Evolutionary conservation across 2,329 filamentous ascomycete genomes (phyloP), one percentile per base, ranked within the genome.

Genomic region (Curvularia eragrostidis): DNA sequence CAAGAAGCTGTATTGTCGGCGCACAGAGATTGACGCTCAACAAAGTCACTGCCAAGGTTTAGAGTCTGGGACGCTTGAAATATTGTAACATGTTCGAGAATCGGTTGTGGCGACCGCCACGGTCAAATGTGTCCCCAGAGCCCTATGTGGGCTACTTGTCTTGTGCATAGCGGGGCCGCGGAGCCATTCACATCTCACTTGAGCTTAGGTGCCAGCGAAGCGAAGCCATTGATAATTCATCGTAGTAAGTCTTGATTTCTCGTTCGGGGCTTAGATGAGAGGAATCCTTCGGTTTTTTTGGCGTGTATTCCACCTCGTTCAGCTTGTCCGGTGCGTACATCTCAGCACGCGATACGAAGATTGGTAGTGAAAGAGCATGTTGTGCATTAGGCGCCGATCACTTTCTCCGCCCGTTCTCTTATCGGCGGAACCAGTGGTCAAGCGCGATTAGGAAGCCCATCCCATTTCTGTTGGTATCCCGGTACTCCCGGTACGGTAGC

Each of bases 271-370:
- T 24, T 26, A 26, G 28, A 18, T 26, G 24, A 26, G 26, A 23
- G n/a, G n/a, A 50, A 41, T 3, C 23, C 28, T n/a, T 36, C 13
- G 26, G 19, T 12, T 23, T 26, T 28, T 32, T 1, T 15, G 6
- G 52, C 28, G 56, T 50, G 46, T 18, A 24, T 21, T 54, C 54
- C 13, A n/a, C 49, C 39, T 15, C 15, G 5, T n/a, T 5, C 3
- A 8, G 7, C 12, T 15, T 15, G 1, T n/a, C 7, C 12, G 12
- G 7, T 12, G 52, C 36, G 56, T 47, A 58, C 4, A 5, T 21
- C n/a, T 34, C 3, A 56, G 52, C 42, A 58, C 56, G 52, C 56
- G 51, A 56, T 23, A 21, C 42, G 13, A 44, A 15, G 50, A 36
- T 10, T 7, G 23, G 52, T 8, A 38, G 18, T n/a, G 21, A 30